A percentile compares a stretch with the other conserved stretches of the same genome.
phyloP scores from a whole-genome alignment of 2,329 filamentous ascomycete genomes.

The Phialophora chinensis region DNA sequence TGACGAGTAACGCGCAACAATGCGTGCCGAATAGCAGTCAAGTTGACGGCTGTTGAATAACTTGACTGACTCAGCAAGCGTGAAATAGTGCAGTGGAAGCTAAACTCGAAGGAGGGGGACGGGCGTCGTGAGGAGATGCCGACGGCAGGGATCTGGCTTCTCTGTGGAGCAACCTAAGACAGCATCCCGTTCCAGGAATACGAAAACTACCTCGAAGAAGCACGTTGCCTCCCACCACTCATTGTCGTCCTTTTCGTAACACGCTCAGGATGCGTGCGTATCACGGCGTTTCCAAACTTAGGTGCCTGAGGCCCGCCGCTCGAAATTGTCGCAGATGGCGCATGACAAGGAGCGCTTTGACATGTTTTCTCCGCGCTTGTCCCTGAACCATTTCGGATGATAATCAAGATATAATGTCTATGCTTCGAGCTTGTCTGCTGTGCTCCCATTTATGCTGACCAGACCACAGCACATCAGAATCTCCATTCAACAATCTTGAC shows the following conservation, averaged over 20 bases:
- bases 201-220: constrained; percentile 5
- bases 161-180: neutral
- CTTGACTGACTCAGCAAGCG: neutral
- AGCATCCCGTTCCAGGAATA: neutral
- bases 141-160: neutral
- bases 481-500: neutral
- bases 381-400: neutral
- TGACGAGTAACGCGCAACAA: neutral
- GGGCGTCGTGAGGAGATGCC: neutral
- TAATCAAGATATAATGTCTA: constrained; percentile 7
- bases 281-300: constrained; percentile 1
- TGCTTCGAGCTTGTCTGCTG: neutral
- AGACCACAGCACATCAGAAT: constrained; percentile 3
- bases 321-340: constrained; percentile 23
- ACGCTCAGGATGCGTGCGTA: neutral
- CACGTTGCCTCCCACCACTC: constrained; percentile 8
- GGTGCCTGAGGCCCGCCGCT: constrained; percentile 6
- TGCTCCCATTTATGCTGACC: constrained; percentile 12
- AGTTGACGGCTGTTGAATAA: neutral
- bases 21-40: neutral
- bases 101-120: neutral
- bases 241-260: neutral
- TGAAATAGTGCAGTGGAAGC: neutral
- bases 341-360: constrained; percentile 16
- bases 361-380: constrained; percentile 14